phyloP scores from a whole-genome alignment of 805 yeast species.

The Zygosaccharomyces gambellarensis region DNA sequence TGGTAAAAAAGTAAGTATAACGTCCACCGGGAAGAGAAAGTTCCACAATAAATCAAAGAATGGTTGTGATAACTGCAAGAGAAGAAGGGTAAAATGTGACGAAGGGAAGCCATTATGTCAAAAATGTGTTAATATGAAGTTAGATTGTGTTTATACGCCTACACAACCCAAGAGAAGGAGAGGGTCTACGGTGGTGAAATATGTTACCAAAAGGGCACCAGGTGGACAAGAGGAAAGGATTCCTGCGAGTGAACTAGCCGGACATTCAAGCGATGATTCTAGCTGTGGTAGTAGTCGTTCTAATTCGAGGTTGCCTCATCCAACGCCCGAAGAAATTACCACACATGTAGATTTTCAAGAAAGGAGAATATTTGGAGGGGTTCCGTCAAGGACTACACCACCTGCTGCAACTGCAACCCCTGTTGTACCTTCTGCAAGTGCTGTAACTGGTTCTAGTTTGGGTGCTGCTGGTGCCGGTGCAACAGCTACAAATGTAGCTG shows the following conservation, averaged over 20 bases:
- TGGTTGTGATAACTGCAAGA: constrained; percentile 88
- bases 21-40: constrained; percentile 68
- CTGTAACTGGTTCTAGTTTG: background rate
- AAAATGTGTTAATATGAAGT: constrained; percentile 74
- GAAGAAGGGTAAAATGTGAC: constrained; percentile 89
- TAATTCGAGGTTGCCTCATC: constrained; percentile 4
- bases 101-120: constrained; percentile 74
- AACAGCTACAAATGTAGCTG: background rate
- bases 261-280: constrained; percentile 9
- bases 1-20: constrained; percentile 38
- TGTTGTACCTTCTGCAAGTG: background rate
- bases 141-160: constrained; percentile 62
- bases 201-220: constrained; percentile 16
- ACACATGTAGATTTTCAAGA: constrained; percentile 2
- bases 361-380: background rate
- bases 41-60: constrained; percentile 84
- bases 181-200: constrained; percentile 16
- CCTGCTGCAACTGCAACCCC: background rate
- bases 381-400: background rate
- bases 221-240: constrained; percentile 13
- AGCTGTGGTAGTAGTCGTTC: constrained; percentile 10
- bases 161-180: constrained; percentile 25
- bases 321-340: constrained; percentile 3
- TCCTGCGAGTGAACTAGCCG: constrained; percentile 6
- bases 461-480: background rate